phyloP scores from a whole-genome alignment of 225 moss, liverwort and hornwort genomes.

The Anthoceros angustus region DNA sequence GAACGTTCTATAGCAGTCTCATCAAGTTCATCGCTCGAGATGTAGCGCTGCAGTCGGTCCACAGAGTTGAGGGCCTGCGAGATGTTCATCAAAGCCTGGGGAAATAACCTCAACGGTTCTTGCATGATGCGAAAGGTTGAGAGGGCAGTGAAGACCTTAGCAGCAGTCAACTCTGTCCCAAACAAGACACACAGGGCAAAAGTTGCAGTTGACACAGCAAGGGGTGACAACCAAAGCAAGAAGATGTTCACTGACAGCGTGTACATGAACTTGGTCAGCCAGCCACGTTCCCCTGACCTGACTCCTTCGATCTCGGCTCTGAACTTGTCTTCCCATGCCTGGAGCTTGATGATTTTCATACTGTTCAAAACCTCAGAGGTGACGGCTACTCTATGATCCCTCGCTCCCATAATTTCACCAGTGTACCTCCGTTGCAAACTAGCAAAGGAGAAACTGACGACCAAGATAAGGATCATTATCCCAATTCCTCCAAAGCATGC shows the following conservation, averaged over 20 bases:
- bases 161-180: conserved; percentile 34
- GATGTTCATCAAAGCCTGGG: conserved; percentile 20
- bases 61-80: conserved; percentile 35
- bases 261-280: conserved; percentile 39
- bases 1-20: conserved; percentile 22
- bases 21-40: conserved; percentile 37
- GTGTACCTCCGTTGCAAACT: conserved; percentile 29
- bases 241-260: conserved; percentile 30
- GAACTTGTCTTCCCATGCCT: conserved; percentile 52
- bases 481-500: conserved; percentile 38
- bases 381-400: conserved; percentile 32
- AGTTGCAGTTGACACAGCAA: conserved; percentile 38
- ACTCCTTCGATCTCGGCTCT: conserved; percentile 25
- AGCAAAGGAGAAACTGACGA: conserved; percentile 20
- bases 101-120: conserved; percentile 40
- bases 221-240: conserved; percentile 40
- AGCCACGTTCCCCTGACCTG: conserved; percentile 22
- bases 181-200: conserved; percentile 42
- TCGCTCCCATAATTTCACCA: conserved; percentile 32
- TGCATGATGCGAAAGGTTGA: conserved; percentile 62
- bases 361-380: conserved; percentile 40
- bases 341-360: conserved; percentile 50
- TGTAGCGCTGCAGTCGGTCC: conserved; percentile 32
- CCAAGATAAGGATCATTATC: conserved; percentile 25
- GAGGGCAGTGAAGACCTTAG: conserved; percentile 42